A percentile compares a stretch with the other conserved stretches of the same genome.
Conservation (phyloP, 2,329 filamentous ascomycete genomes). For the Trichoderma lentiforme region DNA sequence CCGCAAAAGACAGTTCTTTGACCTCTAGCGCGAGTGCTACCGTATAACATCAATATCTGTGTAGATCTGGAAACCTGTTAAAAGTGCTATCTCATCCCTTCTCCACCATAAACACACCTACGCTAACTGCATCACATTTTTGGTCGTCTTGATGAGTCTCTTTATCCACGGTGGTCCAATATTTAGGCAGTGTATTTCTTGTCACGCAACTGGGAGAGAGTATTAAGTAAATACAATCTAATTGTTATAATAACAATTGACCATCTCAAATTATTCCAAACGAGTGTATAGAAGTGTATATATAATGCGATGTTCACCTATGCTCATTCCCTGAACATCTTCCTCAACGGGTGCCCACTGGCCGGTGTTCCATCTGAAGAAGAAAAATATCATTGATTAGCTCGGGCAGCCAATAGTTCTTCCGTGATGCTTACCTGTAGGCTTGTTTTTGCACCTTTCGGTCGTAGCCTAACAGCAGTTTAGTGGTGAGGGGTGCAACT, state of each 20-base stretch:
- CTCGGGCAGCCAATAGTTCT: too few species aligned
- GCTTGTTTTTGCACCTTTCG: too few species aligned
- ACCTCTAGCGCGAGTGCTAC: background rate
- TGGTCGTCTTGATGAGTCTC: constrained; percentile 72
- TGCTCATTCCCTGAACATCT: background rate
- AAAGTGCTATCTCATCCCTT: too few species aligned
- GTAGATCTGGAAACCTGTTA: background rate
- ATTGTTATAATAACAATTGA: background rate
- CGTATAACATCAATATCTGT: background rate
- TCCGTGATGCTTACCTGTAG: too few species aligned
- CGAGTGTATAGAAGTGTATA: background rate
- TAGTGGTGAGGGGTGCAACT: too few species aligned
- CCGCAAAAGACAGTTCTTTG: background rate
- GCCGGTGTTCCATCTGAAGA: background rate
- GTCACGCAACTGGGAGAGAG: background rate
- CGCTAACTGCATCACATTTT: too few species aligned
- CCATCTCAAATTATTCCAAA: background rate
- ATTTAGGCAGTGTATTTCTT: background rate
- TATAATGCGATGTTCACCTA: background rate
- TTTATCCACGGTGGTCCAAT: constrained; percentile 58
- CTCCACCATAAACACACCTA: too few species aligned
- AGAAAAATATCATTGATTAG: too few species aligned
- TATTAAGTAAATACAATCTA: background rate
- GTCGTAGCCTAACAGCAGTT: too few species aligned
- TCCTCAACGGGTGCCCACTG: background rate